Evolutionary conservation across 257 asterid genomes (phyloP), one percentile per base, ranked within the genome.

Genomic region (Anisodus acutangulus): DNA sequence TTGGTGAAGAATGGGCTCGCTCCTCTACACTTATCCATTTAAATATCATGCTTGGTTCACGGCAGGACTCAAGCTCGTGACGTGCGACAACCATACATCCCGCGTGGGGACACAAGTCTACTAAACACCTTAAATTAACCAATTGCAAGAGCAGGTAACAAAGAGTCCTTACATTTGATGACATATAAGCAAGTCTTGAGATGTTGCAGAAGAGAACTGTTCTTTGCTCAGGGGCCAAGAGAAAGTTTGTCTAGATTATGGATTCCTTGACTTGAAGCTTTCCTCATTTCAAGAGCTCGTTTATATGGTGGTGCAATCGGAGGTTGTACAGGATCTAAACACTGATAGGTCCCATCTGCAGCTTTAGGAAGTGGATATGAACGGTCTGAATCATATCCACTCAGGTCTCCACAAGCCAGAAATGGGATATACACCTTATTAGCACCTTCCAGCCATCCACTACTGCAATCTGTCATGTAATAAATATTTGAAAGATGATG

Each of bases 301-400:
- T 93, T 97, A 91, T 97, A 97, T 3, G 99, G 98, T 2, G 99
- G 99, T 57, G 98, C 98, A 76, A 97, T 95, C 64, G 98, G 98
- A 82, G 98, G 98, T 88, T 97, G 98, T 79, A 97, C 89, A 4
- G 98, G 99, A 82, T 95, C 98, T 64, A 97, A 86, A 85, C 95
- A 89, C 88, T 67, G 95, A 85, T 95, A 95, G 31, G 93, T 90
- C 83, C 98, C 98, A 43, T 92, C 95, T 3, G 93, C 95, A 57
- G 55, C 84, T 90, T 88, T 93, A 37, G 97, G 91, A 41, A 95
- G 97, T 15, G 98, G 97, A 85, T 95, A 93, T 4, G 97, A 92
- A 81, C 94, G 93, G 67, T 95, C 98, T 0, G 98, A 95, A 83
- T 95, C 98, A 64, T 91, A 95, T 53, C 99, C 98, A 6, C 87